Conservation (phyloP, 1,139 yeast genomes). For the Candida sanyaensis region DNA sequence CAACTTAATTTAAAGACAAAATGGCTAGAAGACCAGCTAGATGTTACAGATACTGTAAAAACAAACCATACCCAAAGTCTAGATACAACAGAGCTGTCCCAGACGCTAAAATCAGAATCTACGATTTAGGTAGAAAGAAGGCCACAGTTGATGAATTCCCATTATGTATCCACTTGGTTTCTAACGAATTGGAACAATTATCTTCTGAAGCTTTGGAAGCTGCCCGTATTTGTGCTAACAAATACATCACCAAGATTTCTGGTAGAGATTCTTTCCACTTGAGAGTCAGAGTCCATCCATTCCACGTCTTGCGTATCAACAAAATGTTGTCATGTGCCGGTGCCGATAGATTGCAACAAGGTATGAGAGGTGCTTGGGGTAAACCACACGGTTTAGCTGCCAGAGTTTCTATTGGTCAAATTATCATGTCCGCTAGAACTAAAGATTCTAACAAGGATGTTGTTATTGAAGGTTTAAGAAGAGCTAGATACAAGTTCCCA, state of each 20-base stretch:
- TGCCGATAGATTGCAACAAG: constrained; percentile 99
- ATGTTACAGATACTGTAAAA: constrained; percentile 99
- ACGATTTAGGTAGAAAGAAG: constrained; percentile 99
- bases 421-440: constrained; percentile 97
- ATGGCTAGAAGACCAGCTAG: constrained; percentile 99
- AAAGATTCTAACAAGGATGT: constrained; percentile 97
- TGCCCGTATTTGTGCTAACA: constrained; percentile 99
- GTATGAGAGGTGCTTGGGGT: constrained; percentile 99
- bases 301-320: constrained; percentile 99
- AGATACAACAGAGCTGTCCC: constrained; percentile 99
- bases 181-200: constrained; percentile 98
- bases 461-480: constrained; percentile 98
- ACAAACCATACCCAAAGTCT: constrained; percentile 99
- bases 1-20: constrained; percentile 44
- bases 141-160: constrained; percentile 99
- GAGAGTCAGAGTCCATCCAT: constrained; percentile 99
- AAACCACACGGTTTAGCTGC: constrained; percentile 99
- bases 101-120: constrained; percentile 98
- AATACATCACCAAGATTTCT: constrained; percentile 94
- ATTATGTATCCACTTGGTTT: constrained; percentile 97
- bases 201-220: constrained; percentile 99
- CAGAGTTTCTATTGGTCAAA: constrained; percentile 98
- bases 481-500: constrained; percentile 99
- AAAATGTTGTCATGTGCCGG: constrained; percentile 99
- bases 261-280: constrained; percentile 99